These are phyloP conservation scores for Salvia sclarea DNA, from an alignment of 305 asterid species.

Conservation along the genomic window DNA sequence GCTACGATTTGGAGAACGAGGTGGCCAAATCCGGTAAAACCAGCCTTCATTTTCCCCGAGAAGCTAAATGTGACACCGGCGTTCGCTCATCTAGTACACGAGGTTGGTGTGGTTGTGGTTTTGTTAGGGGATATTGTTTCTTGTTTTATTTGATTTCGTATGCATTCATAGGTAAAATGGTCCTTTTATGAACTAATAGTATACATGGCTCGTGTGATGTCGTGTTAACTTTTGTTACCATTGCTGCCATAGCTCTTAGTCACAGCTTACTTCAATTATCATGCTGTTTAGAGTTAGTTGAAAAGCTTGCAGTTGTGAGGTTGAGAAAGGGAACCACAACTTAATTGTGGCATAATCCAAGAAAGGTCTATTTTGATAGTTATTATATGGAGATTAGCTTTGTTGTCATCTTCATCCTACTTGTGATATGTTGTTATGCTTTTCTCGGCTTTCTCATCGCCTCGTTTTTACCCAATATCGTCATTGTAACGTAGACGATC, in stretches of 20 bases:
- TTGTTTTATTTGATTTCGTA: background rate
- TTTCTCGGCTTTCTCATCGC: background rate
- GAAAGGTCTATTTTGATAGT: background rate
- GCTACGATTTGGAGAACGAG: background rate
- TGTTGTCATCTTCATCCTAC: background rate
- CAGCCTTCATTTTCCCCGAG: background rate
- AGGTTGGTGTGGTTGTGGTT: background rate
- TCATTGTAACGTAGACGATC: background rate
- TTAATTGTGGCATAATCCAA: background rate
- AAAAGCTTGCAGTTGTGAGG: constrained; percentile 3
- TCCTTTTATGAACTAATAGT: background rate
- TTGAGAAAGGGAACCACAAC: background rate
- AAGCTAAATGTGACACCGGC: background rate
- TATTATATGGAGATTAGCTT: background rate
- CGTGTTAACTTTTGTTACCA: background rate
- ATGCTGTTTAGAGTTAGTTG: background rate
- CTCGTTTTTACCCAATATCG: too few species aligned
- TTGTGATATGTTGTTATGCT: background rate
- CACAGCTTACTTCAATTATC: background rate
- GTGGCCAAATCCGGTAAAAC: background rate
- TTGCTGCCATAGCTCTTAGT: background rate
- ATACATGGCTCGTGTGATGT: background rate
- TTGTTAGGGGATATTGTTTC: background rate
- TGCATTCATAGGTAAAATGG: background rate
- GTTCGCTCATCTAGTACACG: too few species aligned